Percentiles rank a stretch among this genome's conserved stretches.
Conservation (phyloP, 1,139 yeast species). For the Scheffersomyces segobiensis region DNA sequence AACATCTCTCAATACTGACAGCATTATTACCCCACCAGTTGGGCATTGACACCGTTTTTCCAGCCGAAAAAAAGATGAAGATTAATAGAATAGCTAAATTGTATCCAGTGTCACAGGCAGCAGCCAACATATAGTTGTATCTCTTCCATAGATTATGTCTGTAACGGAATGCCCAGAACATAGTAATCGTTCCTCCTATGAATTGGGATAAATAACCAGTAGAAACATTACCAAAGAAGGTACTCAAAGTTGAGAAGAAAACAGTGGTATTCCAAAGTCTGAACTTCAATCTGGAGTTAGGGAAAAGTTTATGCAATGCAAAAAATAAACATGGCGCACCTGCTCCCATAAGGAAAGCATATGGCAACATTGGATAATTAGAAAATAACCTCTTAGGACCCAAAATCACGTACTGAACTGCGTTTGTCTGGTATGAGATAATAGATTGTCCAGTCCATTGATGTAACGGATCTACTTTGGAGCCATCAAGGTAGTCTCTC, state of each 20-base stretch:
- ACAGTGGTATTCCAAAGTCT: conserved; percentile 50
- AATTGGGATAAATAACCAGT: conserved; percentile 51
- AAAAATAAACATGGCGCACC: conserved; percentile 37
- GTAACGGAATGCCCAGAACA: conserved; percentile 43
- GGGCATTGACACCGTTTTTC: conserved; percentile 33
- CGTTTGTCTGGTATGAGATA: conserved; percentile 43
- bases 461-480: conserved; percentile 41
- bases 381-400: conserved; percentile 47
- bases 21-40: conserved; percentile 53
- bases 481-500: conserved; percentile 38
- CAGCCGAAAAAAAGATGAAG: conserved; percentile 36
- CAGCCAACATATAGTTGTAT: conserved; percentile 49
- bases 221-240: conserved; percentile 51
- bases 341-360: conserved; percentile 44
- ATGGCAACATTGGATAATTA: conserved; percentile 42
- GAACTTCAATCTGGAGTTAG: conserved; percentile 24
- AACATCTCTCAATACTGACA: conserved; percentile 44
- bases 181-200: conserved; percentile 46
- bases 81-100: conserved; percentile 40
- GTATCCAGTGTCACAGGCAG: conserved; percentile 52
- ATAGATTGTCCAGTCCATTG: conserved; percentile 56
- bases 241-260: conserved; percentile 47
- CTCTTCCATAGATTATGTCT: conserved; percentile 39
- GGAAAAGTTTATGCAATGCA: conserved; percentile 25
- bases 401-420: conserved; percentile 50